These are phyloP conservation scores for Persicaria tinctoria DNA, from an alignment of 148 eudicot genomes.

Conservation along the genomic window DNA sequence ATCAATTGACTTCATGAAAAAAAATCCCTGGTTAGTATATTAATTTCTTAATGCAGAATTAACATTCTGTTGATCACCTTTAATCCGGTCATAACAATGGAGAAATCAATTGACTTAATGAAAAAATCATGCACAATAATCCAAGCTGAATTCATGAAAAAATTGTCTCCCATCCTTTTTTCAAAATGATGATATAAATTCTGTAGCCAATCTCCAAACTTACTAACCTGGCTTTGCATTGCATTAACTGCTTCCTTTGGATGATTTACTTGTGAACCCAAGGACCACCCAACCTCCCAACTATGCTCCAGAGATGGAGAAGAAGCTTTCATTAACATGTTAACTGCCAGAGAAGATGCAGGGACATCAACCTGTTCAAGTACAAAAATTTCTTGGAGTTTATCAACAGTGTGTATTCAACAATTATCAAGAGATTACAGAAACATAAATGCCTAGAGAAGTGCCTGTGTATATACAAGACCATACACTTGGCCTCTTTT, in stretches of 20 bases:
- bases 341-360: constrained; percentile 52
- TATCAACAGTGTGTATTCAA: not conserved
- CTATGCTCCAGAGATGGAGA: constrained; percentile 54
- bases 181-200: no score
- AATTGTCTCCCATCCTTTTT: no score
- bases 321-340: constrained; percentile 64
- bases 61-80: no score
- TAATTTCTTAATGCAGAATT: no score
- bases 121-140: no score
- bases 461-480: not conserved
- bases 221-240: constrained; percentile 39
- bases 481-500: not conserved
- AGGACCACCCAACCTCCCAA: constrained; percentile 99
- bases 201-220: not conserved
- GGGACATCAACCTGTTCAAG: constrained; percentile 63
- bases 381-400: not conserved
- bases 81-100: no score
- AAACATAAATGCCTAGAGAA: not conserved
- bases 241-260: constrained; percentile 27
- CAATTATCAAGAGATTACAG: not conserved
- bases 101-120: no score
- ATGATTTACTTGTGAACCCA: constrained; percentile 46
- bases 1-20: no score
- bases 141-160: no score
- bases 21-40: no score